These are phyloP conservation scores for Gymnopilus junonius DNA, from an alignment of 768 basidiomycete genomes.

Conservation along the genomic window DNA sequence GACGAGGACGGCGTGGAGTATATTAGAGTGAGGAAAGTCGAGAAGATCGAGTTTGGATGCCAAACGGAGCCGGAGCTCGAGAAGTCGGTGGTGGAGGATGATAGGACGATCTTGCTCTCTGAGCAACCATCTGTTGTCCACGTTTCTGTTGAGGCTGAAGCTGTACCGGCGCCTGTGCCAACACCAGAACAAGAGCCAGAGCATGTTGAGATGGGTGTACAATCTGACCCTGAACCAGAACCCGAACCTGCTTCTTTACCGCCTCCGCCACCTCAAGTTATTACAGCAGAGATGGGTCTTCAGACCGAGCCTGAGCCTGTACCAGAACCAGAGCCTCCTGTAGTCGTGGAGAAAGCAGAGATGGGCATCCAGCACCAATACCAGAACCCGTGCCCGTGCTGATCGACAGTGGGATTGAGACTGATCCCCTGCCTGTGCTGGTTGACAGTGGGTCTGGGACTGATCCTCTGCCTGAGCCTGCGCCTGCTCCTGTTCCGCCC, in stretches of 20 bases:
- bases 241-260: constrained; percentile 18
- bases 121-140: constrained; percentile 26
- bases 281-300: constrained; percentile 41
- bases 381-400: constrained; percentile 33
- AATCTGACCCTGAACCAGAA: constrained; percentile 31
- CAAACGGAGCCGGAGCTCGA: constrained; percentile 59
- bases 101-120: constrained; percentile 32
- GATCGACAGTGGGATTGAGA: constrained; percentile 36
- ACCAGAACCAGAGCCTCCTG: not conserved
- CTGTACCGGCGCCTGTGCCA: too few species aligned
- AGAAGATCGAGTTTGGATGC: constrained; percentile 64
- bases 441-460: too few species aligned
- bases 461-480: constrained; percentile 34
- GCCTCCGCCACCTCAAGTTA: constrained; percentile 14
- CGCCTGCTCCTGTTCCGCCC: not conserved
- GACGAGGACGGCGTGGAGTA: constrained; percentile 34
- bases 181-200: constrained; percentile 13
- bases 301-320: constrained; percentile 53
- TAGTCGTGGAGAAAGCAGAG: constrained; percentile 43
- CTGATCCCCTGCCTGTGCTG: too few species aligned
- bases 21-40: constrained; percentile 44
- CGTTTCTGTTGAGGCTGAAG: too few species aligned
- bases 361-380: constrained; percentile 54
- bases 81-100: constrained; percentile 49
- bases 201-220: constrained; percentile 33